Evolutionary conservation across 306 rosid genomes (phyloP).

Genomic region (Mimosa bimucronata): DNA sequence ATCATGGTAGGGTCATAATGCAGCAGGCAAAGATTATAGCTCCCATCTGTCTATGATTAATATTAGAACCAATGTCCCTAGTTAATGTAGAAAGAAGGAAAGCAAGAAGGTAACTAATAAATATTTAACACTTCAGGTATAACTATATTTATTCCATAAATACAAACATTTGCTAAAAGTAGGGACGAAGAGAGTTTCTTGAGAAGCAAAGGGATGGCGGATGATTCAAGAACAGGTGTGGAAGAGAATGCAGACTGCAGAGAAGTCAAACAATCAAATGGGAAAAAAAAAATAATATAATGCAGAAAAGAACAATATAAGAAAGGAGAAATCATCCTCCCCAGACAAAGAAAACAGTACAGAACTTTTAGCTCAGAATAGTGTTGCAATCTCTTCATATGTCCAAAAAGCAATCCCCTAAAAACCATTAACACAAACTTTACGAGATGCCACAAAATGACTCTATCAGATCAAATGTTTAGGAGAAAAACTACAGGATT

Average conservation of each 20-base stretch:
- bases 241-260: constrained; percentile 84
- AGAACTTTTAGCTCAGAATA: not conserved
- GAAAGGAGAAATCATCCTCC: not conserved
- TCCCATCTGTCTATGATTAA: too few relatives aligned
- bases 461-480: too few relatives aligned
- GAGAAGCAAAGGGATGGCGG: constrained; percentile 80
- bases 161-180: constrained; percentile 75
- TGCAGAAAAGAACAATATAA: not conserved
- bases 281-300: not conserved
- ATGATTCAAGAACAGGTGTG: constrained; percentile 78
- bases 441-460: not conserved
- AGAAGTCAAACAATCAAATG: constrained; percentile 31
- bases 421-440: not conserved
- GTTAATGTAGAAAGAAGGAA: not conserved
- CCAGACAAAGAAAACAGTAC: not conserved
- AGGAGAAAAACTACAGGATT: too few relatives aligned
- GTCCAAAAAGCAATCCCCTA: not conserved
- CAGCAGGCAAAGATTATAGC: too few relatives aligned
- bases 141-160: constrained; percentile 34
- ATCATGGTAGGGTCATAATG: too few relatives aligned
- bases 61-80: too few relatives aligned
- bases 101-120: constrained; percentile 10
- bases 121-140: constrained; percentile 18
- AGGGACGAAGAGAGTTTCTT: constrained; percentile 87
- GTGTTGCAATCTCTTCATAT: not conserved